These are phyloP conservation scores for Passalora sequoiae DNA, from an alignment of 2,329 filamentous ascomycete genomes.

Conservation along the genomic window DNA sequence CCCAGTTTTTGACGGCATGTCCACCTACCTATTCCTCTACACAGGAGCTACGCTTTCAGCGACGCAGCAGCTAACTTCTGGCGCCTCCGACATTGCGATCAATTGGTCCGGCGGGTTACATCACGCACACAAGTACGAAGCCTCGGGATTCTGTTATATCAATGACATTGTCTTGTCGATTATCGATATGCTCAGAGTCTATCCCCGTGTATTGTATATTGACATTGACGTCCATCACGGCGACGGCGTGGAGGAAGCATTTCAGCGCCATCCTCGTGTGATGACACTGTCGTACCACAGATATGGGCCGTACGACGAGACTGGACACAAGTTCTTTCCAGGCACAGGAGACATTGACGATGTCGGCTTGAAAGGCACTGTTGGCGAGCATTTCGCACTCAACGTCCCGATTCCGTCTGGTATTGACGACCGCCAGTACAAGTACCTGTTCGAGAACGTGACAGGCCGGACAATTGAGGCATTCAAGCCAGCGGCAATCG, in stretches of 20 bases:
- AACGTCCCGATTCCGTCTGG: slow-evolving; percentile 65
- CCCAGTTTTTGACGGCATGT: slow-evolving; percentile 91
- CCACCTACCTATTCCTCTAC: slow-evolving; percentile 91
- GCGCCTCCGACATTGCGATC: slow-evolving; percentile 90
- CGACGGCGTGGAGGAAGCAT: slow-evolving; percentile 85
- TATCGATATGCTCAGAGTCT: slow-evolving; percentile 74
- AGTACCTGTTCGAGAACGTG: slow-evolving; percentile 74
- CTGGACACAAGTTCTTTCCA: slow-evolving; percentile 54
- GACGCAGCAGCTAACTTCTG: slow-evolving; percentile 77
- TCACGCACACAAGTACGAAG: slow-evolving; percentile 90
- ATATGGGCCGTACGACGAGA: slow-evolving; percentile 69
- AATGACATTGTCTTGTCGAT: slow-evolving; percentile 97
- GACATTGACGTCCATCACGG: slow-evolving; percentile 92
- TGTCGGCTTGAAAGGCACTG: slow-evolving; percentile 67
- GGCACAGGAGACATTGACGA: slow-evolving; percentile 63
- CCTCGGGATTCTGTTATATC: slow-evolving; percentile 96
- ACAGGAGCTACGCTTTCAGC: slow-evolving; percentile 87
- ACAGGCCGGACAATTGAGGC: slow-evolving; percentile 72
- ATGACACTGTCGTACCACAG: slow-evolving; percentile 97
- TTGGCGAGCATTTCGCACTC: slow-evolving; percentile 64
- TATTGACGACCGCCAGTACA: slow-evolving; percentile 71
- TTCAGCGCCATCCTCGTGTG: slow-evolving; percentile 82
- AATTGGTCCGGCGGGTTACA: slow-evolving; percentile 97
- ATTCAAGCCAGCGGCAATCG: slow-evolving; percentile 86
- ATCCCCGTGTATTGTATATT: slow-evolving; percentile 86